These are phyloP conservation scores for Euphrasia confusa DNA, from an alignment of 257 asterid genomes.

Conservation along the genomic window DNA sequence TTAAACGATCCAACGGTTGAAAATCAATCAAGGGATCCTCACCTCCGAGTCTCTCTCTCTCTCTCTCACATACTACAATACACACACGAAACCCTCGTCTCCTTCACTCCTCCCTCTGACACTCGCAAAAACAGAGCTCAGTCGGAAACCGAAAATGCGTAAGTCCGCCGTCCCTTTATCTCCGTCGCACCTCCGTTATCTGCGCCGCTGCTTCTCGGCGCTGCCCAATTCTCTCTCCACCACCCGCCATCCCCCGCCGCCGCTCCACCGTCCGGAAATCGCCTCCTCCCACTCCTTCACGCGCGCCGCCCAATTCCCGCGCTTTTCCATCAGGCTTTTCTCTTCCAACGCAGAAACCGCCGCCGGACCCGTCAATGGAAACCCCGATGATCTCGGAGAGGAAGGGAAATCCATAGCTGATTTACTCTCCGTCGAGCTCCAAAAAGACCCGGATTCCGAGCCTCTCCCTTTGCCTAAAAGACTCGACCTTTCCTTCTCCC, in stretches of 20 bases:
- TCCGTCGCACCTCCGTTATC: constrained; percentile 42
- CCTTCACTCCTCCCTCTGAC: constrained; percentile 8
- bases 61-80: not conserved
- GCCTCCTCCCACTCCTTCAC: constrained; percentile 16
- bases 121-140: not conserved
- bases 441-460: constrained; percentile 47
- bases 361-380: constrained; percentile 1
- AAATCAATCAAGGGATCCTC: constrained; percentile 8
- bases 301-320: constrained; percentile 3
- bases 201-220: constrained; percentile 39
- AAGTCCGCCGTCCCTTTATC: constrained; percentile 35
- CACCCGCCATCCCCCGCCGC: constrained; percentile 25
- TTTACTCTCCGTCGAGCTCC: constrained; percentile 55
- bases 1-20: constrained; percentile 12
- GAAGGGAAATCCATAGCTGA: constrained; percentile 34
- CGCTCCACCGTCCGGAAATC: constrained; percentile 11
- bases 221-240: constrained; percentile 23
- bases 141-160: constrained; percentile 46
- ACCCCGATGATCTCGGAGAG: constrained; percentile 24
- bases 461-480: constrained; percentile 60
- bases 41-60: not conserved
- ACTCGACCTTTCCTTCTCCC: constrained; percentile 79
- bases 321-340: constrained; percentile 34
- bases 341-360: constrained; percentile 31
- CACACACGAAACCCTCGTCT: constrained; percentile 30